Base-by-base conservation (phyloP, 164 flowering plant genomes). In the Annona cherimola region DNA sequence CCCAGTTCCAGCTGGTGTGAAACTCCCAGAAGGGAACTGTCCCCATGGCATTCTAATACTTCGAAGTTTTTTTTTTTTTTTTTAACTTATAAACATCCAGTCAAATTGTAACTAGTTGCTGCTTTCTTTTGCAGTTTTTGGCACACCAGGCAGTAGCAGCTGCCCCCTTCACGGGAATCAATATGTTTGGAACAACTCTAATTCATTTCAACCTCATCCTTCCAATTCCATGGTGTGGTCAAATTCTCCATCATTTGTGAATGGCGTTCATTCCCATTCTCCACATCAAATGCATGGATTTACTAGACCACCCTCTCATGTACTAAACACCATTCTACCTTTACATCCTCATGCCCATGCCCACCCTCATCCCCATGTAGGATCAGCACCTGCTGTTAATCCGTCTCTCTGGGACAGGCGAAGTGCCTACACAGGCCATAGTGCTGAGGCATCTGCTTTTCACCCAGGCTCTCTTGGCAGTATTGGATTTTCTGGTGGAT, bases 311-410 rank as follows among this genome's bases (percentile, higher is more conserved):
- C 83, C 87, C 54, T 71, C 79, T 70, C 90, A 86, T 73, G 80
- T 87, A 82, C n/a, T 86, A 71, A 89, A 80, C 73, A 45, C 92
- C 63, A 80, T 80, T 65, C 54, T 85, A 68, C 86, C 91, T 63
- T 46, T 63, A 61, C 67, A 64, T 79, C 42, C 84, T 74, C 57
- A 50, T 50, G 14, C 57, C 57, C 67, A 64, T 59, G 91, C 35
- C 35, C 35, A 26, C 35, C 35, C 35, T 26, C 57, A 50, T 8
- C 57, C 57, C 57, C 67, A 64, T 59, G 91, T 89, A 57, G 97
- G 96, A 67, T 93, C 97, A 9, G 97, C 98, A 67, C 97, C 97
- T 45, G 76, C 89, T 61, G 83, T 85, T 72, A 89, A 90, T 82
- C 85, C 85, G n/a, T 81, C 96, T 60, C 77, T 85, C 43, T 93